Conservation (phyloP, 805 yeast species). For the Kluyveromyces nonfermentans region DNA sequence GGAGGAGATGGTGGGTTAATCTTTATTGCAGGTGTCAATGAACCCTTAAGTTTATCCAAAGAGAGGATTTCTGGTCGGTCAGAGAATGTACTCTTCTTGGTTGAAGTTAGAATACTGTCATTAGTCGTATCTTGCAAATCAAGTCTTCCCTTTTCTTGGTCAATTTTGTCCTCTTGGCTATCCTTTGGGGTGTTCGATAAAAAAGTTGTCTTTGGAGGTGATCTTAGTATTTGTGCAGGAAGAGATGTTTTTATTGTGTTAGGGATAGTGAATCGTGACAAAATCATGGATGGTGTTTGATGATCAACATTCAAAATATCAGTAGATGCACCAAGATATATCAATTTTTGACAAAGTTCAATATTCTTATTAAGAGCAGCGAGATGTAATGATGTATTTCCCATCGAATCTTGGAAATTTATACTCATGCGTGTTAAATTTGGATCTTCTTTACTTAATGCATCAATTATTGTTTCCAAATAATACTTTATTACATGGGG, state of each 20-base stretch:
- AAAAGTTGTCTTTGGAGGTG: slow-evolving; percentile 3
- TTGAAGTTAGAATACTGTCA: background rate
- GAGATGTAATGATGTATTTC: slow-evolving; percentile 79
- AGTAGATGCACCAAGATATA: slow-evolving; percentile 26
- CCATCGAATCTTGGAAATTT: slow-evolving; percentile 71
- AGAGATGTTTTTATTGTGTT: slow-evolving; percentile 18
- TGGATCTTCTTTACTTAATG: slow-evolving; percentile 31
- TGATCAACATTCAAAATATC: slow-evolving; percentile 21
- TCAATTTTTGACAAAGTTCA: slow-evolving; percentile 24
- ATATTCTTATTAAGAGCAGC: slow-evolving; percentile 38
- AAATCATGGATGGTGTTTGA: slow-evolving; percentile 25
- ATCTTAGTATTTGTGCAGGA: slow-evolving; percentile 1
- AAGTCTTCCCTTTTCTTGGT: background rate
- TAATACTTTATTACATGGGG: slow-evolving; percentile 47
- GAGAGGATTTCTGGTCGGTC: background rate
- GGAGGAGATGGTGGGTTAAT: slow-evolving; percentile 3
- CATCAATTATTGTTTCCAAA: slow-evolving; percentile 39
- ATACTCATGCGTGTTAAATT: slow-evolving; percentile 46
- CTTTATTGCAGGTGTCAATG: slow-evolving; percentile 1
- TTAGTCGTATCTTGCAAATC: background rate
- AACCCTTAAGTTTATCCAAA: slow-evolving; percentile 2
- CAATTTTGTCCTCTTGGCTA: slow-evolving; percentile 1
- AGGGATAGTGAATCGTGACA: slow-evolving; percentile 15
- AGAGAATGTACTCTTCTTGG: background rate
- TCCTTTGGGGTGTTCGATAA: slow-evolving; percentile 2